These are phyloP conservation scores for Heracleum sosnowskyi DNA, from an alignment of 129 eudicot species.

Conservation along the genomic window DNA sequence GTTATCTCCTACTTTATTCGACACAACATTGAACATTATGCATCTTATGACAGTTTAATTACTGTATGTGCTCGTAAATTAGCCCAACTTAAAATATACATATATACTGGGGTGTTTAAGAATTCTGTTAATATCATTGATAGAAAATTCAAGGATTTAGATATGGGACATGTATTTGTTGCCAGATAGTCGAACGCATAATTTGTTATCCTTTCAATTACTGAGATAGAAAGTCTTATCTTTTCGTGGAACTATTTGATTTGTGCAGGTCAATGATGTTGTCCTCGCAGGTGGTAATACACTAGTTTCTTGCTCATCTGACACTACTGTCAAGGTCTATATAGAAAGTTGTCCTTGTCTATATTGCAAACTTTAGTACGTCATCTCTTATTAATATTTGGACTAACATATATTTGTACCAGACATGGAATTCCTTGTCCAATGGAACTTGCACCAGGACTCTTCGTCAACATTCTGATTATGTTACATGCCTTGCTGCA, in stretches of 20 bases:
- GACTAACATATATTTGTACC: conserved; percentile 12
- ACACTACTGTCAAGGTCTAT: conserved; percentile 88
- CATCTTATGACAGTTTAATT: not conserved
- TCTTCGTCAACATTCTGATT: conserved; percentile 91
- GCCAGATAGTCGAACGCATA: not conserved
- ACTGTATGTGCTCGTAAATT: not conserved
- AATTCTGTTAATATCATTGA: not conserved
- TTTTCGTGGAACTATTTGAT: not conserved
- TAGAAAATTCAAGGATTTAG: not conserved
- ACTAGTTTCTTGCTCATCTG: conserved; percentile 91
- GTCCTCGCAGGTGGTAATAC: conserved; percentile 78
- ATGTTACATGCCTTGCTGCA: conserved; percentile 91
- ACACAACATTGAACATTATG: not conserved
- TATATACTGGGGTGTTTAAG: not conserved
- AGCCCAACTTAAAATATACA: not conserved
- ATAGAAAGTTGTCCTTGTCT: conserved; percentile 7
- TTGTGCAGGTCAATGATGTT: conserved; percentile 84
- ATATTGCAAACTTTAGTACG: not conserved
- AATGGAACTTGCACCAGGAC: conserved; percentile 82
- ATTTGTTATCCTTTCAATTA: not conserved
- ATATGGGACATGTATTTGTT: not conserved
- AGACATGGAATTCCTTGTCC: conserved; percentile 85
- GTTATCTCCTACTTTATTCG: not conserved
- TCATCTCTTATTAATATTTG: not conserved
- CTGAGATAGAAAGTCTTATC: not conserved